Percentiles rank a stretch among this genome's conserved stretches.
These are phyloP conservation scores for Wickerhamiella slavikovae DNA, from an alignment of 805 yeast genomes.

Conservation along the genomic window DNA sequence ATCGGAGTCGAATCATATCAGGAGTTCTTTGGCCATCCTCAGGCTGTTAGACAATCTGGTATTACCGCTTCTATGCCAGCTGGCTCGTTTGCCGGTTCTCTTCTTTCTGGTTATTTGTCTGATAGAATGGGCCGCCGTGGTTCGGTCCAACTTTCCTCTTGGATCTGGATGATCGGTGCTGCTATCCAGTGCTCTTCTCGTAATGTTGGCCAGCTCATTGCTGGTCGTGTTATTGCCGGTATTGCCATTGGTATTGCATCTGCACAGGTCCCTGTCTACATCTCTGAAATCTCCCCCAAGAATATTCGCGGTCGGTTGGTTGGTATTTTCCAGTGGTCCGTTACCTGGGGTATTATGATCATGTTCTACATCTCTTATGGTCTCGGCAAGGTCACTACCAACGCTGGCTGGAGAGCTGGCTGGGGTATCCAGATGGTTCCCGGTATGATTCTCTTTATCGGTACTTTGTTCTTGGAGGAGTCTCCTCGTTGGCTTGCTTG, in stretches of 20 bases:
- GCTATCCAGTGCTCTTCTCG: conserved; percentile 29
- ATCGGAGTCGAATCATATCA: conserved; percentile 29
- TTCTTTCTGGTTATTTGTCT: conserved; percentile 27
- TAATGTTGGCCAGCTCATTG: conserved; percentile 24
- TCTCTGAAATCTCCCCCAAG: conserved; percentile 44
- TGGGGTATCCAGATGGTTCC: conserved; percentile 42
- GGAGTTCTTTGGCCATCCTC: conserved; percentile 31
- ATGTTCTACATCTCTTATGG: conserved; percentile 39
- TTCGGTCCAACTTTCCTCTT: conserved; percentile 30
- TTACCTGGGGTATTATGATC: conserved; percentile 41
- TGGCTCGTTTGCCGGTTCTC: conserved; percentile 56
- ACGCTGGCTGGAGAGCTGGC: conserved; percentile 38
- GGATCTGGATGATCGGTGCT: conserved; percentile 46
- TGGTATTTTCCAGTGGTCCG: conserved; percentile 41
- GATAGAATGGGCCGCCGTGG: conserved; percentile 39
- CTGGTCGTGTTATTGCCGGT: conserved; percentile 42
- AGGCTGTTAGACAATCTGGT: conserved; percentile 42
- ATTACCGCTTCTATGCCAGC: conserved; percentile 59
- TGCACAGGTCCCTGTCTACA: conserved; percentile 44
- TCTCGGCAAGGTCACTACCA: conserved; percentile 20
- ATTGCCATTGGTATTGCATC: conserved; percentile 47
- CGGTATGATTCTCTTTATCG: conserved; percentile 24
- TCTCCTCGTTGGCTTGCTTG: conserved; percentile 27
- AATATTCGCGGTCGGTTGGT: conserved; percentile 38
- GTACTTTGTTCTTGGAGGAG: conserved; percentile 21